These are phyloP conservation scores for Leccinellum rugosiceps DNA, from an alignment of 768 basidiomycete genomes.

Conservation along the genomic window DNA sequence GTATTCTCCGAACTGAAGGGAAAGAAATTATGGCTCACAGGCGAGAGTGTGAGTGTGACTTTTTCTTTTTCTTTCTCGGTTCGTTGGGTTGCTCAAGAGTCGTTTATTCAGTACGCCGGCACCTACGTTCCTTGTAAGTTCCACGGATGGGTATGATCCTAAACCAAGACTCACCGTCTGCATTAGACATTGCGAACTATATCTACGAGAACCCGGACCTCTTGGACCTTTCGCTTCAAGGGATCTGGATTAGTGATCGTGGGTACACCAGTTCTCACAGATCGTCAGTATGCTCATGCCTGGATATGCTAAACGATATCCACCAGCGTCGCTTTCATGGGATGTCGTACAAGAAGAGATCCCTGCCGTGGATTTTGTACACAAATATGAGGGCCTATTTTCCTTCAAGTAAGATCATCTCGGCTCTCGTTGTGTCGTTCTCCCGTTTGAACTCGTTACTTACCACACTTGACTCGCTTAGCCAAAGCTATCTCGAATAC, in stretches of 20 bases:
- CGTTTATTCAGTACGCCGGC: slow-evolving; percentile 58
- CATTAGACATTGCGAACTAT: slow-evolving; percentile 68
- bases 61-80: neutral
- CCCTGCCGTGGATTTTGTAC: slow-evolving; percentile 70
- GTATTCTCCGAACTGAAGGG: slow-evolving; percentile 72
- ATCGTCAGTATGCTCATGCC: neutral
- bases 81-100: neutral
- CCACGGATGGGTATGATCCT: slow-evolving; percentile 26
- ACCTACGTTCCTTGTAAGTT: slow-evolving; percentile 58
- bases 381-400: slow-evolving; percentile 69
- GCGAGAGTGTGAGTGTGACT: slow-evolving; percentile 62
- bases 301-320: neutral
- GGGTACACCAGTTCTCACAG: slow-evolving; percentile 22
- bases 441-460: neutral
- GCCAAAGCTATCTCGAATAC: slow-evolving; percentile 58
- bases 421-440: neutral
- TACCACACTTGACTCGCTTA: slow-evolving; percentile 31
- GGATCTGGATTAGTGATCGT: slow-evolving; percentile 76
- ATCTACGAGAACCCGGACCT: slow-evolving; percentile 57
- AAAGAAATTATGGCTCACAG: slow-evolving; percentile 67
- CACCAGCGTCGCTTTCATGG: slow-evolving; percentile 55
- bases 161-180: neutral
- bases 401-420: slow-evolving; percentile 56
- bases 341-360: slow-evolving; percentile 65
- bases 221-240: slow-evolving; percentile 58